These are phyloP conservation scores for Prunus persica DNA, from an alignment of 306 rosid species.

Conservation along the genomic window Prunus_persica_NCBIv2 NC_034009.1:11794001-11794500, in stretches of 20 bases:
- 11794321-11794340: constrained; percentile 85
- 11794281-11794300: constrained; percentile 83
- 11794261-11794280: constrained; percentile 87
- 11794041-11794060: background rate
- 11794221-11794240: constrained; percentile 79
- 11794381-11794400: constrained; percentile 18
- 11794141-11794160: constrained; percentile 85
- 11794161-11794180: constrained; percentile 96
- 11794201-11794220: constrained; percentile 78
- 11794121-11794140: constrained; percentile 64
- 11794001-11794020: background rate
- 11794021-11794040: background rate
- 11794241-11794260: constrained; percentile 65
- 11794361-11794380: constrained; percentile 62
- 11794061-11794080: background rate
- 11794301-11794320: constrained; percentile 87
- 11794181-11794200: constrained; percentile 88
- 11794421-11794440: background rate
- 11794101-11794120: background rate
- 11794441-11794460: background rate
- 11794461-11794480: background rate
- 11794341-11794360: constrained; percentile 98
- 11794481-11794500: background rate
- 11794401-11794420: background rate
- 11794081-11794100: background rate